A percentile compares a stretch with the other conserved stretches of the same genome.
These are phyloP conservation scores for Cymbopogon citratus DNA, from an alignment of 176 grass and related monocot genomes.

Conservation along the genomic window DNA sequence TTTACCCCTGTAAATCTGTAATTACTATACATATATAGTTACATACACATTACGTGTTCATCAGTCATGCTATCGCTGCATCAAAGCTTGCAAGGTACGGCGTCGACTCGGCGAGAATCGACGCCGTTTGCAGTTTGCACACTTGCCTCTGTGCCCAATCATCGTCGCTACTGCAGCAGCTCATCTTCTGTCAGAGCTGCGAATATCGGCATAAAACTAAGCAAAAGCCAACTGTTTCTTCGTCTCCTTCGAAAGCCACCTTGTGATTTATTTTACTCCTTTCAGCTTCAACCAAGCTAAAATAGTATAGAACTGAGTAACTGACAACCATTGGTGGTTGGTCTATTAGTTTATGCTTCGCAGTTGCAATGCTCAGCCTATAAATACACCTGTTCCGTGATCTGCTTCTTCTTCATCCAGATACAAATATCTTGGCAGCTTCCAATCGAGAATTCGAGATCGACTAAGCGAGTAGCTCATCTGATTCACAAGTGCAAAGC, in stretches of 20 bases:
- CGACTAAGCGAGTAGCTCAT: not conserved
- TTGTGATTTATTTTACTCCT: slow-evolving; percentile 9
- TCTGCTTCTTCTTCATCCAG: slow-evolving; percentile 6
- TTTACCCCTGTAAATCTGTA: not conserved
- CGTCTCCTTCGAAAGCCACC: slow-evolving; percentile 4
- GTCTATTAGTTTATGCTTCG: slow-evolving; percentile 13
- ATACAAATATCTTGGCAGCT: not conserved
- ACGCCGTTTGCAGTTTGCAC: slow-evolving; percentile 20
- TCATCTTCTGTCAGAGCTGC: not conserved
- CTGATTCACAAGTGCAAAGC: not conserved
- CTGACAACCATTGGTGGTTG: not conserved
- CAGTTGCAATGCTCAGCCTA: not conserved
- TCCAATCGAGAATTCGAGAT: not conserved
- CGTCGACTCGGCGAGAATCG: slow-evolving; percentile 6
- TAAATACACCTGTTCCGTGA: slow-evolving; percentile 23
- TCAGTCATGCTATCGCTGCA: not conserved
- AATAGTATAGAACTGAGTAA: too few relatives aligned
- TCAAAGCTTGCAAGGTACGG: not conserved
- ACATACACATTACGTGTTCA: not conserved
- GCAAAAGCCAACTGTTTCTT: slow-evolving; percentile 26
- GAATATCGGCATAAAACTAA: not conserved
- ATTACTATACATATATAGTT: not conserved
- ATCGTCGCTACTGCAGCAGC: not conserved
- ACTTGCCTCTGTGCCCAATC: not conserved
- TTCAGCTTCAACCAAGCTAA: too few relatives aligned